Base-by-base conservation (phyloP, 345 rosid species). In the Kandelia obovata region DNA sequence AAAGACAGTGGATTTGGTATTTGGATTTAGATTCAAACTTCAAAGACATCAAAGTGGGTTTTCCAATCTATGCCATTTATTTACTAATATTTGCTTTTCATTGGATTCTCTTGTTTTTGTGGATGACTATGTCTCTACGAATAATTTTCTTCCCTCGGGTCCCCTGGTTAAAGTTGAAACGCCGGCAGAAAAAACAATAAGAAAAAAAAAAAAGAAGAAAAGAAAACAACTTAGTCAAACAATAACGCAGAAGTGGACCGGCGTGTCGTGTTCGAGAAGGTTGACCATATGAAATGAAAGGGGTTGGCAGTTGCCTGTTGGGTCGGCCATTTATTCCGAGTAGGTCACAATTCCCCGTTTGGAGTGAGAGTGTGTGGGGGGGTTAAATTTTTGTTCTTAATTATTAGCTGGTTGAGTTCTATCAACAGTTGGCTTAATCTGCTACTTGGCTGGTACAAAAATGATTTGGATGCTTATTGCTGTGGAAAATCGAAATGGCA, bases 1-100 rank as follows among this genome's bases (percentile, higher is more conserved):
- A 63, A 32, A 58, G 78, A 81, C 70, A 79, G 74, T 76, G 82
- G 86, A 66, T 82, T 80, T 77, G 90, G 84, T 76, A 39, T 71
- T 71, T 67, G n/a, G 73, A 67, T 63, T 51, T 68, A 51, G 58
- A 55, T 69, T 59, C 37, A 35, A 76, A 57, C 49, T 57, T 59
- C 64, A 59, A 57, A 35, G 73, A 17, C 7, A 61, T 59, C 49
- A 26, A 65, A 67, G 75, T 73, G 74, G 73, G 69, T 23, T 53
- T 37, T 47, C 43, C 10, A 23, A 61, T 63, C 31, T 25, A 3
- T 52, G 23, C 17, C 5, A 61, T 59, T 25, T 68, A 19, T 59
- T 58, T 52, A 57, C 30, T 32, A 43, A n/a, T 69, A 52, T 3
- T 77, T 60, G 73, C 59, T 75, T 20, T 20, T 49, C 26, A 28